Evolutionary conservation across 2,329 filamentous ascomycete genomes (phyloP), one percentile per base, ranked within the genome.

Genomic region (Colletotrichum camelliae): DNA sequence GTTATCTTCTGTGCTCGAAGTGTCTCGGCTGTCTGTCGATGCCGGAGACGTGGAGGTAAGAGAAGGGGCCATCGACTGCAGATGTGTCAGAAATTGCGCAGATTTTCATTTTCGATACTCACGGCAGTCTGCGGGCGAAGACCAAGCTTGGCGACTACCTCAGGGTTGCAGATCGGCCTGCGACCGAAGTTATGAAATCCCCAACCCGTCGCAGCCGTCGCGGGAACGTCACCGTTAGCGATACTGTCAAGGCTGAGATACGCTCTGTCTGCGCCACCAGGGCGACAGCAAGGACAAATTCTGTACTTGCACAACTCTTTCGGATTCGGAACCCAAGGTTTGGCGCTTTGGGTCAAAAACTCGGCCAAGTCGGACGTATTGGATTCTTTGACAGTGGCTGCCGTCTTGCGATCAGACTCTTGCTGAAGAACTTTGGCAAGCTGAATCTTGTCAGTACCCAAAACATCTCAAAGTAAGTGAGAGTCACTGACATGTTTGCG

Each of bases 221-320:
- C 85, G 1, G 87, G 86, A 5, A 91, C 82, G 64, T 91, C 88
- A 8, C 86, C 89, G 27, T 88, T 81, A n/a, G 84, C 80, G 27
- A 92, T 83, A 5, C 85, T 88, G 76, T 90, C 81, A 21, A 92
- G 82, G 77, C 88, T 89, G 27, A 92, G 81, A 74, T 83, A 90
- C 2, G 86, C 80, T 33, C 90, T 87, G 16, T 87, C 84, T 27
- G 82, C 80, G 31, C 83, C 85, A 1, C 81, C 81, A 6, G 86
- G 86, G 5, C 89, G 87, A 77, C 91, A 92, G 8, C 73, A 75
- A 5, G 86, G 85, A 76, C 91, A 93, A 57, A 87, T 84, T 75
- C 84, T 89, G 81, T 86, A 88, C 58, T 86, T 84, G 75, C 91
- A 92, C 79, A 91, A 88, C 1, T 84, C 78, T 1, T 79, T 79